A percentile compares a stretch with the other conserved stretches of the same genome.
These are phyloP conservation scores for Emmonsiellopsis sp. DNA, from an alignment of 2,329 filamentous ascomycete species.

Conservation along the genomic window DNA sequence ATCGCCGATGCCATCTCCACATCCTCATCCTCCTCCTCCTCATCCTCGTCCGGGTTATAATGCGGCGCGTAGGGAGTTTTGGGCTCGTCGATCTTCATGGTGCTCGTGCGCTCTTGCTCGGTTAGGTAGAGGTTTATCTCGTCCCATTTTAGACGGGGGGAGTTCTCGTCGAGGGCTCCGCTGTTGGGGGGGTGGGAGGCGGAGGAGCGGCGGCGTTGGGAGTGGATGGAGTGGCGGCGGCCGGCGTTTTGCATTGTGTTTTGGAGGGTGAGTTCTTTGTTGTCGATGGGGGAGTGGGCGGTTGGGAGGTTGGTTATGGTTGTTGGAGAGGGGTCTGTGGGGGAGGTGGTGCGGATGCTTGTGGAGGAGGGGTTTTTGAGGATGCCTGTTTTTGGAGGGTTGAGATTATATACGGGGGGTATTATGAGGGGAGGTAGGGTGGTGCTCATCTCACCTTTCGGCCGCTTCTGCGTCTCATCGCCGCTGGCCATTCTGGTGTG, in stretches of 20 bases:
- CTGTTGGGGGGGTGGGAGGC: constrained; percentile 27
- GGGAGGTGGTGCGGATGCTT: constrained; percentile 23
- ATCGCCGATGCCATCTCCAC: constrained; percentile 33
- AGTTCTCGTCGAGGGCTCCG: constrained; percentile 46
- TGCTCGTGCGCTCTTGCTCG: constrained; percentile 87
- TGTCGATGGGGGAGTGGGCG: constrained; percentile 34
- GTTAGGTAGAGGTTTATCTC: constrained; percentile 96
- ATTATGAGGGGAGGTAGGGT: not conserved
- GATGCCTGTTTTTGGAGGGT: constrained; percentile 55
- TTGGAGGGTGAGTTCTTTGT: constrained; percentile 84
- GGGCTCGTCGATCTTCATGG: constrained; percentile 98
- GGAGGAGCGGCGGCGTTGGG: constrained; percentile 58
- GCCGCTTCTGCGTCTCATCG: constrained; percentile 28
- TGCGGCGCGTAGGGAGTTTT: constrained; percentile 94
- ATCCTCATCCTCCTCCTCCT: constrained; percentile 58
- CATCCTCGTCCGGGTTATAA: constrained; percentile 84
- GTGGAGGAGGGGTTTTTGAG: constrained; percentile 64
- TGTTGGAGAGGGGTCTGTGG: constrained; percentile 29
- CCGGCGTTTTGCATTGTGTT: constrained; percentile 95
- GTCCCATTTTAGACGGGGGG: constrained; percentile 89
- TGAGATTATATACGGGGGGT: not conserved
- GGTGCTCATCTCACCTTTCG: constrained; percentile 28
- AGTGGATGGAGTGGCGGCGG: constrained; percentile 58
- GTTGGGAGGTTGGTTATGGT: constrained; percentile 10
- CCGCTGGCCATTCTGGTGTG: constrained; percentile 17